Evolutionary conservation across 305 asterid genomes (phyloP), one percentile per base, ranked within the genome.

Genomic region (Plantago coronopus): DNA sequence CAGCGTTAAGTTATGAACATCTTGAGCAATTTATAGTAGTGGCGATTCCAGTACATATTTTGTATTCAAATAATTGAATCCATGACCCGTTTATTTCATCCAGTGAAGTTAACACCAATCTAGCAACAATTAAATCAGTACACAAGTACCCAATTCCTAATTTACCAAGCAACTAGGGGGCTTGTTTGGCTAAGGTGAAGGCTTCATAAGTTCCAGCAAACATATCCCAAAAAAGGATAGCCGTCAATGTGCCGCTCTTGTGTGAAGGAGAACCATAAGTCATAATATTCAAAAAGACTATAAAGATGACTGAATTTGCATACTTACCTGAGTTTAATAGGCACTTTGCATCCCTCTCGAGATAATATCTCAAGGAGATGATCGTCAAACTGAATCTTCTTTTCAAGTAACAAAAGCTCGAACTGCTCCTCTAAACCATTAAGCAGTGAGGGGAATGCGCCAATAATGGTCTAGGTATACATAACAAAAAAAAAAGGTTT

Each of bases 371-470:
- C 87, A 75, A 91, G 63, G 71, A 91, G 77, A 65, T 82, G 88
- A 45, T 84, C 90, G 57, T 76, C 69, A 61, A 86, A 80, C 63
- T 85, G 91, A 74, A 84, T 82, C 65, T 70, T 64, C 73, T 75
- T 68, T 65, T 76, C 75, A 66, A 59, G 72, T 76, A 91, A 60
- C 76, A 88, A 77, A 54, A 37, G 70, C 72, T 63, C 74, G 70
- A 88, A 79, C 79, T 69, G 69, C 76, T 72, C 70, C 81, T 86
- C 91, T 57, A 74, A 79, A 62, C 95, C 96, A 76, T 79, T 77
- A 69, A 91, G 80, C 59, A 88, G 94, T 48, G 82, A 69, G 57
- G 98, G 98, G 63, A 79, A 81, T 63, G 79, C 81, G 71, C 85
- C 67, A 62, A 86, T 63, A 72, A 91, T 83, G 46, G 83, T 80